A percentile compares a stretch with the other conserved stretches of the same genome.
phyloP scores from a whole-genome alignment of 2,329 filamentous ascomycete species.

The Epichloe glyceriae region DNA sequence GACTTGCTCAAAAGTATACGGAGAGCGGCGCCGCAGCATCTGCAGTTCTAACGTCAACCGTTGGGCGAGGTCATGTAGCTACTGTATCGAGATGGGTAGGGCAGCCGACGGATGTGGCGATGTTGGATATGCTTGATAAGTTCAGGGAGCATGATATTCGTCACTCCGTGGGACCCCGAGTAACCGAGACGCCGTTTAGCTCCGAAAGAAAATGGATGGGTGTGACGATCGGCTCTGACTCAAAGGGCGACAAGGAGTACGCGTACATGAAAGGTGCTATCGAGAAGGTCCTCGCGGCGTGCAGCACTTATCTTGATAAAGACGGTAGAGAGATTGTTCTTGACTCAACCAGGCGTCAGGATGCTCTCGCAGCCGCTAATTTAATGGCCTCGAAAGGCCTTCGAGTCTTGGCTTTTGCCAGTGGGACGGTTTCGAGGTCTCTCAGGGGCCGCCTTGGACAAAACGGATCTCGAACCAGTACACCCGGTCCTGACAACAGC shows the following conservation, averaged over 20 bases:
- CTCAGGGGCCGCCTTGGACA: slow-evolving; percentile 27
- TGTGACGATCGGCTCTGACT: slow-evolving; percentile 60
- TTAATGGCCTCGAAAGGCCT: slow-evolving; percentile 81
- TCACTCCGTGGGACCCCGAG: slow-evolving; percentile 68
- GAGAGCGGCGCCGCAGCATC: slow-evolving; percentile 54
- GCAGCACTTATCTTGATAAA: slow-evolving; percentile 78
- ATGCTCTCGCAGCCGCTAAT: slow-evolving; percentile 69
- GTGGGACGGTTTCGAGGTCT: slow-evolving; percentile 50
- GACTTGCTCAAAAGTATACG: slow-evolving; percentile 61
- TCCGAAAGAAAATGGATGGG: slow-evolving; percentile 99
- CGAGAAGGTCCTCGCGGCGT: slow-evolving; percentile 73
- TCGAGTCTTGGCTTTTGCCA: slow-evolving; percentile 85
- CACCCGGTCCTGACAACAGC: slow-evolving; percentile 29
- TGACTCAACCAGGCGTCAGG: slow-evolving; percentile 60
- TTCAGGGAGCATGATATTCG: slow-evolving; percentile 88
- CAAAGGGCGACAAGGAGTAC: slow-evolving; percentile 54
- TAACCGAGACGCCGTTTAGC: slow-evolving; percentile 85
- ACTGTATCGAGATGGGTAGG: slow-evolving; percentile 84
- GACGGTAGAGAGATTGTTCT: slow-evolving; percentile 79
- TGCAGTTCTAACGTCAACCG: slow-evolving; percentile 75
- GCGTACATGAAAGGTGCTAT: slow-evolving; percentile 94
- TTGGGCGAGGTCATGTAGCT: slow-evolving; percentile 44
- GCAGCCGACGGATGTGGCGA: slow-evolving; percentile 94
- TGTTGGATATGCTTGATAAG: slow-evolving; percentile 81
- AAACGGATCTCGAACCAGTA: slow-evolving; percentile 34